These are phyloP conservation scores for Suillus lakei DNA, from an alignment of 768 basidiomycete genomes.

Conservation along the genomic window DNA sequence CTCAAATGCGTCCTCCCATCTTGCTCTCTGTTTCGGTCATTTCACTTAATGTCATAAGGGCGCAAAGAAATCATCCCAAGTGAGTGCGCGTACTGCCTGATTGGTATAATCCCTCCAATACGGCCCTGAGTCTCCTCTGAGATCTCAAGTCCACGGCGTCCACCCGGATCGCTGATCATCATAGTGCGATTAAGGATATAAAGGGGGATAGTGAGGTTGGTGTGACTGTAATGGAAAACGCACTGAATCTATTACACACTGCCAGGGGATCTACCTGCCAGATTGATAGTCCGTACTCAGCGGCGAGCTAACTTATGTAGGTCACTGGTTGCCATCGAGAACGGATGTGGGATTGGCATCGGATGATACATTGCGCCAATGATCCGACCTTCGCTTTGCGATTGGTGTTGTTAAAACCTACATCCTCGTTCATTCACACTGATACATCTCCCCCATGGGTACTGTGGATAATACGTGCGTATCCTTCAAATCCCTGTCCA, in stretches of 20 bases:
- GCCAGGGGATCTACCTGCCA: background rate
- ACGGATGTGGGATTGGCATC: background rate
- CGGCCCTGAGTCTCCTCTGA: background rate
- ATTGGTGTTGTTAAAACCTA: background rate
- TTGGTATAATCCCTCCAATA: background rate
- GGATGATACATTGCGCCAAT: background rate
- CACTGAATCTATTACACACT: background rate
- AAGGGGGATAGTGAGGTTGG: background rate
- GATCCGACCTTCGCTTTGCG: background rate
- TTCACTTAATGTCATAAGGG: background rate
- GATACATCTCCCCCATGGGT: conserved; percentile 1
- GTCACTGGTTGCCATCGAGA: background rate
- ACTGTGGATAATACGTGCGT: conserved; percentile 35
- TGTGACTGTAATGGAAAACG: background rate
- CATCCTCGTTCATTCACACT: background rate
- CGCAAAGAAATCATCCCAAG: background rate
- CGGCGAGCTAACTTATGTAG: background rate
- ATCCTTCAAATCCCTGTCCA: background rate
- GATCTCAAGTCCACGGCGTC: background rate
- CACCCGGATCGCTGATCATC: background rate
- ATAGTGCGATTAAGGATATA: too few relatives aligned
- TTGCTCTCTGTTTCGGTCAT: background rate
- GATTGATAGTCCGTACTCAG: background rate
- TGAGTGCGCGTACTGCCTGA: too few relatives aligned
- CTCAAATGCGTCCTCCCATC: background rate